Base-by-base conservation (phyloP, 2,329 filamentous ascomycete genomes). In the Talaromyces sp. region DNA sequence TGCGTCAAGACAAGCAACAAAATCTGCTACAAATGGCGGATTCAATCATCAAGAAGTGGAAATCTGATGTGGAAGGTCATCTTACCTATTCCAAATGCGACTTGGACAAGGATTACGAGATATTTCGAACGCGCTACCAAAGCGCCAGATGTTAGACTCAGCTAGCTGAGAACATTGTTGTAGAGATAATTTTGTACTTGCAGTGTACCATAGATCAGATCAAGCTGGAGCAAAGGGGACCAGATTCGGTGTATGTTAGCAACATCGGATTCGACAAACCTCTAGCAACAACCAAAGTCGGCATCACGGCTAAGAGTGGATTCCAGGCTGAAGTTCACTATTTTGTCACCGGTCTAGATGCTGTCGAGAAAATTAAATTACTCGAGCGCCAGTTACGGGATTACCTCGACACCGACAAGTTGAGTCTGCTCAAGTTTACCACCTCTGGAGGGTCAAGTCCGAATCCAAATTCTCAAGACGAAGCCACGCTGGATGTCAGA, bases 401-500 rank as follows among this genome's bases (percentile, higher is more conserved):
- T 17, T 15, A n/a, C n/a, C n/a, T 58, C 10, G 13, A 30, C 22
- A 42, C 30, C 13, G 28, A 58, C n/a, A 58, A 49, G 10, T 30
- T 58, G 22, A 32, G 39, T 39, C 32, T 33, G 11, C 32, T 13
- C 42, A 58, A 58, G 17, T 36, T 58, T 5, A 47, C 55, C 10
- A 30, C 28, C 9, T 36, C 44, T 32, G 11, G 27, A 33, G 44
- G 22, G 25, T 36, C 36, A 10, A 49, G 36, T 10, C 55, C 55
- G 28, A 42, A 58, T 32, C 55, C 55, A 8, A 22, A 32, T 6
- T 30, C 36, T n/a, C 55, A 58, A 25, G n/a, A 58, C 15, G 27
- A 36, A 13, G 36, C 36, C 10, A 58, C 55, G 19, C 19, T 71
- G 65, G 70, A 73, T 49, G 55, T 77, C 28, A 64, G 75, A 8